Evolutionary conservation across 2,329 filamentous ascomycete genomes (phyloP).

Genomic region (Claviceps lovelessii): DNA sequence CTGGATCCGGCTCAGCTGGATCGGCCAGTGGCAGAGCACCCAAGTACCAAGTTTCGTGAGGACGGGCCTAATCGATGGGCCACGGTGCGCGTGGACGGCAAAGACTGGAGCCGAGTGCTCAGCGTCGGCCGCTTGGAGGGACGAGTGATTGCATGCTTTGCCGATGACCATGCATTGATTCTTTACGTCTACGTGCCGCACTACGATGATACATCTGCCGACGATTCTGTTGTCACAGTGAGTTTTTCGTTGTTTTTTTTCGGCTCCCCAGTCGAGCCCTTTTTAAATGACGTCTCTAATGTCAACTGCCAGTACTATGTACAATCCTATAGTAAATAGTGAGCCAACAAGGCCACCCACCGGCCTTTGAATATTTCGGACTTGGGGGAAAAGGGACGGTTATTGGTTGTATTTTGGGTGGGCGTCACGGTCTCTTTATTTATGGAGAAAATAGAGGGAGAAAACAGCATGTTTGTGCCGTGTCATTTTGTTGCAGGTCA

Average conservation of each 20-base stretch:
- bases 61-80: slow-evolving; percentile 75
- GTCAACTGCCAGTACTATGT: slow-evolving; percentile 24
- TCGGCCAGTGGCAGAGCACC: slow-evolving; percentile 61
- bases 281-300: slow-evolving; percentile 11
- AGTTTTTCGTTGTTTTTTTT: slow-evolving; percentile 13
- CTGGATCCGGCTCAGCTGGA: slow-evolving; percentile 65
- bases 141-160: slow-evolving; percentile 83
- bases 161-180: slow-evolving; percentile 65
- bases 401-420: background rate
- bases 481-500: background rate
- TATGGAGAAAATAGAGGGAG: background rate
- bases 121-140: slow-evolving; percentile 83
- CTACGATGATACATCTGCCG: slow-evolving; percentile 48
- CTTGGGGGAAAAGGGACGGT: background rate
- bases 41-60: slow-evolving; percentile 63
- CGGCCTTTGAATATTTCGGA: background rate
- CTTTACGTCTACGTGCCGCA: slow-evolving; percentile 69
- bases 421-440: background rate
- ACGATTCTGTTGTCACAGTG: slow-evolving; percentile 66
- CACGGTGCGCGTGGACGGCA: slow-evolving; percentile 78
- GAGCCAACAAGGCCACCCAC: background rate
- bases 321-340: slow-evolving; percentile 25
- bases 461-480: background rate
- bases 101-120: slow-evolving; percentile 88
- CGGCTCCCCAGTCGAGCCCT: background rate